phyloP scores from a whole-genome alignment of 2,329 filamentous ascomycete species.

The Aphanoascus verrucosus region DNA sequence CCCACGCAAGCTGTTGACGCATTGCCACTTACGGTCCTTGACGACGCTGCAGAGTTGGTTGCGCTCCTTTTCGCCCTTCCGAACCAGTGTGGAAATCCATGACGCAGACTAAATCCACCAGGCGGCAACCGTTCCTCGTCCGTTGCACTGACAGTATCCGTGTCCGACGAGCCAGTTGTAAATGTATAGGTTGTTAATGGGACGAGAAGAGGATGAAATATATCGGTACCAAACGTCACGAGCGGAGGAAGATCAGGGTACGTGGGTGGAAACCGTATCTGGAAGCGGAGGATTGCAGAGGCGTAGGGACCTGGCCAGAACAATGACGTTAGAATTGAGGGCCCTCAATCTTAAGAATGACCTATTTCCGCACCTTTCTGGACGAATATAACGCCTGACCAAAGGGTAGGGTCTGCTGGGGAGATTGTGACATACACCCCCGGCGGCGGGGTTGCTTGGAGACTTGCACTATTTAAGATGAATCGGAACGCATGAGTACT shows the following conservation, averaged over 20 bases:
- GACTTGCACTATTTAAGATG: conserved; percentile 55
- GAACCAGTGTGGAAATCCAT: conserved; percentile 89
- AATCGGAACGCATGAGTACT: background rate
- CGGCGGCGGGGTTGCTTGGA: conserved; percentile 71
- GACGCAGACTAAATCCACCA: conserved; percentile 77
- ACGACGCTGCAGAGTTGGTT: conserved; percentile 26
- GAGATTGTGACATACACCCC: conserved; percentile 80
- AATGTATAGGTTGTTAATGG: conserved; percentile 93
- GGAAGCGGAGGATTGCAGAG: conserved; percentile 76
- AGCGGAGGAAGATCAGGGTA: conserved; percentile 73
- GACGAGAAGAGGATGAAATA: conserved; percentile 89
- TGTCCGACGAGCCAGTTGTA: conserved; percentile 63
- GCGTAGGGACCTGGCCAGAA: conserved; percentile 65
- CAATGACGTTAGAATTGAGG: conserved; percentile 8
- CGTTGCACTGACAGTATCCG: conserved; percentile 68
- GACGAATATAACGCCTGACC: conserved; percentile 87
- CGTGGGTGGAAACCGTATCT: conserved; percentile 71
- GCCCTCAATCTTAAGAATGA: background rate
- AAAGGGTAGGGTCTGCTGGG: conserved; percentile 67
- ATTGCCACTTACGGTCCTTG: conserved; percentile 36
- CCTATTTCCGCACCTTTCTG: conserved; percentile 55
- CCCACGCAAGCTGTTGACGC: background rate
- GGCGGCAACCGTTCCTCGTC: conserved; percentile 76
- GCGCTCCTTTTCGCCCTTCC: conserved; percentile 44
- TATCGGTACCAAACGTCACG: conserved; percentile 79